Evolutionary conservation across 2,329 filamentous ascomycete genomes (phyloP).

Genomic region (Aspergillus sp.): DNA sequence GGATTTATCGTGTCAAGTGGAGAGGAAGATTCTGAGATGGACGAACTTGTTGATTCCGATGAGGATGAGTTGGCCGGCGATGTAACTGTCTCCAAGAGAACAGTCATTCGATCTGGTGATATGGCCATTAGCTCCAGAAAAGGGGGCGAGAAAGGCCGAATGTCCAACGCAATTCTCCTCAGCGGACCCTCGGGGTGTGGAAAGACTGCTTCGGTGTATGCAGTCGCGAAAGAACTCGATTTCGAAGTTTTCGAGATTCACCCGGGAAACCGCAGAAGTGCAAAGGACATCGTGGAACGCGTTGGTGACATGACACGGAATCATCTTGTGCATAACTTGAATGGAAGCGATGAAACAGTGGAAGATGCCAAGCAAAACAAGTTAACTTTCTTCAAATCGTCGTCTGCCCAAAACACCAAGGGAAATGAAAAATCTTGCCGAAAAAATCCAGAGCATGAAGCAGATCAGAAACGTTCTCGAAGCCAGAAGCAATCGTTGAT

Average conservation of each 20-base stretch:
- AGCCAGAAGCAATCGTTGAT: conserved; percentile 90
- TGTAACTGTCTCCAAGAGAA: conserved; percentile 33
- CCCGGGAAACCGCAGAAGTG: conserved; percentile 72
- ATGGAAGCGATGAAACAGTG: conserved; percentile 32
- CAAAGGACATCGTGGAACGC: conserved; percentile 83
- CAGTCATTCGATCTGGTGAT: conserved; percentile 39
- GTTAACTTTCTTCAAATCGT: conserved; percentile 75
- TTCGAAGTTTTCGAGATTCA: conserved; percentile 97
- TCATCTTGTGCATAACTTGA: conserved; percentile 67
- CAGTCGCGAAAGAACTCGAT: conserved; percentile 82
- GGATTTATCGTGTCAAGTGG: conserved; percentile 76
- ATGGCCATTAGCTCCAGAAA: conserved; percentile 28
- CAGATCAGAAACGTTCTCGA: conserved; percentile 28
- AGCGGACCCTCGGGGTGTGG: conserved; percentile 87
- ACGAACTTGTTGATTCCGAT: conserved; percentile 62
- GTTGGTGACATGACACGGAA: conserved; percentile 97
- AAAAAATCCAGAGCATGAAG: conserved; percentile 16
- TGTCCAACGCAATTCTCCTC: conserved; percentile 72
- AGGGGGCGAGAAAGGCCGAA: conserved; percentile 46
- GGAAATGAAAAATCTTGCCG: conserved; percentile 14
- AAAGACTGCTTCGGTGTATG: conserved; percentile 89
- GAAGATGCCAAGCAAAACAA: conserved; percentile 70
- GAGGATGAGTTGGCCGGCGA: conserved; percentile 38
- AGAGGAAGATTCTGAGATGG: conserved; percentile 66
- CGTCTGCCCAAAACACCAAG: conserved; percentile 28